These are phyloP conservation scores for Alternaria atra DNA, from an alignment of 2,329 filamentous ascomycete genomes.

Conservation along the genomic window DNA sequence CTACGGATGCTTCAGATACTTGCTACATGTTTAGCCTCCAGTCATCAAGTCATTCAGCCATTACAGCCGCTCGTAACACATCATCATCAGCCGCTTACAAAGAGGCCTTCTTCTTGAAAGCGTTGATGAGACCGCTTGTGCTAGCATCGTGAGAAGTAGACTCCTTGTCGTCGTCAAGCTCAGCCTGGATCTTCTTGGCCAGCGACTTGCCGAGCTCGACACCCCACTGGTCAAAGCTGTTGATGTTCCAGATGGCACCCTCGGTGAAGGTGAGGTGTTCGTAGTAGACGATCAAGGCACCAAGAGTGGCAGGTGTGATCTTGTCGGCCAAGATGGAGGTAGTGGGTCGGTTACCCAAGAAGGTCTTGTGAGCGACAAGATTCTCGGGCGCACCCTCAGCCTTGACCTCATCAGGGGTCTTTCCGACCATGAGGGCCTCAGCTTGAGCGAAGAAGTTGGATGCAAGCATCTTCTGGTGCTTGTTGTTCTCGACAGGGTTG, in stretches of 20 bases:
- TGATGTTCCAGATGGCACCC: constrained; percentile 99
- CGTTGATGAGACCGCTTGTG: constrained; percentile 87
- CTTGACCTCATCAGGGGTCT: constrained; percentile 81
- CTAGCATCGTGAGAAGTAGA: constrained; percentile 82
- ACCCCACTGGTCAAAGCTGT: constrained; percentile 99
- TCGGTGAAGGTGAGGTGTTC: constrained; percentile 98
- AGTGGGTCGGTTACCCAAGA: constrained; percentile 95
- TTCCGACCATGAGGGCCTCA: constrained; percentile 90
- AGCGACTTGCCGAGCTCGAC: constrained; percentile 97
- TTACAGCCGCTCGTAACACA: constrained; percentile 9
- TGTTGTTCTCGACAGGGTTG: constrained; percentile 90
- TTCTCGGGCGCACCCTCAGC: constrained; percentile 76
- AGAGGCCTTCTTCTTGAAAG: constrained; percentile 82
- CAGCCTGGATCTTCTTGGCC: constrained; percentile 73
- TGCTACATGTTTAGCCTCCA: constrained; percentile 8
- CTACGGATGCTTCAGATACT: constrained; percentile 8
- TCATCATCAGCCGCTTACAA: constrained; percentile 29
- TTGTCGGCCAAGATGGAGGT: constrained; percentile 92
- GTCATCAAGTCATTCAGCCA: constrained; percentile 23
- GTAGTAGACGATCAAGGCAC: constrained; percentile 97
- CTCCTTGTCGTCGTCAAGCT: constrained; percentile 81
- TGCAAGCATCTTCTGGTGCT: constrained; percentile 95
- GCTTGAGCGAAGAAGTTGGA: constrained; percentile 92
- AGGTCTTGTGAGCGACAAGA: constrained; percentile 97
- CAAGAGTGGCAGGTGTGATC: constrained; percentile 93